Evolutionary conservation across 805 yeast species (phyloP), one percentile per base, ranked within the genome.

Genomic region (Saccharomycopsis selenospora): DNA sequence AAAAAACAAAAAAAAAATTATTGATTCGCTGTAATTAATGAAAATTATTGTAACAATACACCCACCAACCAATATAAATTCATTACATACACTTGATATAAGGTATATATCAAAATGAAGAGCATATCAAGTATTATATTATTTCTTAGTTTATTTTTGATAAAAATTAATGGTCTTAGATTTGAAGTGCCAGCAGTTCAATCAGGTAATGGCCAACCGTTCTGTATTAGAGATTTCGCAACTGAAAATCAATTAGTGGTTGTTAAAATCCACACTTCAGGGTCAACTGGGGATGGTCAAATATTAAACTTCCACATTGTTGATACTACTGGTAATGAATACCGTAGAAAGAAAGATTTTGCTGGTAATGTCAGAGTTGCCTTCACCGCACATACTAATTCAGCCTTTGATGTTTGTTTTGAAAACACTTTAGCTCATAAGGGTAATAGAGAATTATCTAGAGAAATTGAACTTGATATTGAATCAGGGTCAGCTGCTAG

Each of bases 401-500:
- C 91, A 40, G 85, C 95, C 2, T 80, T 93, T 63, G 99, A 93
- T 67, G 78, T 93, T 48, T 93, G 99, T 67, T 85, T 93, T 67
- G 84, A 82, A 52, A 91, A 93, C 66, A 64, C 71, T 44, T 54
- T 56, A 23, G 62, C 64, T 18, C 63, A 62, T 52, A 64, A 67
- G 48, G 74, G 75, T 24, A n/a, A n/a, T n/a, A 69, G 71, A 42
- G 63, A 71, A 26, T 59, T 75, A 56, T 64, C 69, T 52, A 82
- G 98, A 66, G 82, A 82, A 46, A 71, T 93, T 58, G 96, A 89
- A 61, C 71, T 93, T 60, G 97, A 90, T 55, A 82, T 93, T 51
- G 98, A 93, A 66, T 81, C 89, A 54, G 99, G 99, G 40, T 86
- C 97, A 45, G 86, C 89, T 59, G 99, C 98, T 38, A 83, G 98